phyloP scores from a whole-genome alignment of 805 yeast genomes.

The Candida qinlingensis region DNA sequence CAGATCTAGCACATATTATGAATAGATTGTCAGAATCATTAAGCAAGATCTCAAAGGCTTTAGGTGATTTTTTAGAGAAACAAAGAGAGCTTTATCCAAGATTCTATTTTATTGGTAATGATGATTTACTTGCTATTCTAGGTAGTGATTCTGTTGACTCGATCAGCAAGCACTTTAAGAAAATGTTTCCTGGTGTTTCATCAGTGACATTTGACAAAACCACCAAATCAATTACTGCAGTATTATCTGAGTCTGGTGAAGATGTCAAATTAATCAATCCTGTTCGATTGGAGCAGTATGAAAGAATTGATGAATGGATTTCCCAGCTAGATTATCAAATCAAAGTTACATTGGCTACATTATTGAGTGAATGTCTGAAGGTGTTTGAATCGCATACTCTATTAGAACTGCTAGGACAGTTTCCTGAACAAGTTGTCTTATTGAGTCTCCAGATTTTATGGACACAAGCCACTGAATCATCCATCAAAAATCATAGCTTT shows the following conservation, averaged over 20 bases:
- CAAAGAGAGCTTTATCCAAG: constrained; percentile 77
- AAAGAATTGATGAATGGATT: constrained; percentile 59
- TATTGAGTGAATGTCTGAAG: constrained; percentile 29
- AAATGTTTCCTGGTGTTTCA: constrained; percentile 66
- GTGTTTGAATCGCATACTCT: constrained; percentile 19
- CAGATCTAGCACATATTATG: constrained; percentile 43
- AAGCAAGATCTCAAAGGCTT: constrained; percentile 51
- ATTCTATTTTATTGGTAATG: constrained; percentile 85
- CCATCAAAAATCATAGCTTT: constrained; percentile 13
- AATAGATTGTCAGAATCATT: constrained; percentile 52
- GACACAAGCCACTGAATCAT: constrained; percentile 39
- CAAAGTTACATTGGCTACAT: constrained; percentile 39
- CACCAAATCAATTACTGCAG: constrained; percentile 34
- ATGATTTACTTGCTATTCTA: constrained; percentile 76
- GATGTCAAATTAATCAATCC: constrained; percentile 35
- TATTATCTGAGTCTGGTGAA: constrained; percentile 68
- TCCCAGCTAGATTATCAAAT: constrained; percentile 49
- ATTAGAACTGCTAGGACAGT: constrained; percentile 30
- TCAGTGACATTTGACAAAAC: constrained; percentile 33
- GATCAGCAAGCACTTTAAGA: constrained; percentile 55
- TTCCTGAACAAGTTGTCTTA: constrained; percentile 53
- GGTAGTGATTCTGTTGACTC: constrained; percentile 50
- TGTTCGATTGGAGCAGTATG: constrained; percentile 36
- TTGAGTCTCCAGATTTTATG: constrained; percentile 54
- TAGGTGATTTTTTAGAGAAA: constrained; percentile 72